Conservation (phyloP, 176 grass and related monocot species). For the Oryza glumipatula region DNA sequence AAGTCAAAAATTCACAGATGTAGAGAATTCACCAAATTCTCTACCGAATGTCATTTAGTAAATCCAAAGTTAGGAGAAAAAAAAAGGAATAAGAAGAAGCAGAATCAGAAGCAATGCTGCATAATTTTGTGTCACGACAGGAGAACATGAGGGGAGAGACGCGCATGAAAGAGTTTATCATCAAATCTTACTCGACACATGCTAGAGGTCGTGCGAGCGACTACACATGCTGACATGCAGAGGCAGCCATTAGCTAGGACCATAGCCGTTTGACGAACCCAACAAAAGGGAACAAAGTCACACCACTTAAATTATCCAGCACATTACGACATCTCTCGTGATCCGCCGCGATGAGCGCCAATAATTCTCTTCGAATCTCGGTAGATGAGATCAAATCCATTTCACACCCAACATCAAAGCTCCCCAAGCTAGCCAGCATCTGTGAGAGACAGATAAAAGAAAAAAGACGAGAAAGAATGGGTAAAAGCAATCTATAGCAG, state of each 20-base stretch:
- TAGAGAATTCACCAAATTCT: too few relatives aligned
- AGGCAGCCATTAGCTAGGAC: neutral
- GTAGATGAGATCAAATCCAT: neutral
- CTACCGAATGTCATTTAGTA: too few relatives aligned
- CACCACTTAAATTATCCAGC: neutral
- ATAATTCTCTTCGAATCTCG: slow-evolving; percentile 9
- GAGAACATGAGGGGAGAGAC: too few relatives aligned
- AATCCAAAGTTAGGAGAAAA: too few relatives aligned
- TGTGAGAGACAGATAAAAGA: slow-evolving; percentile 10
- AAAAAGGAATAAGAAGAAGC: too few relatives aligned
- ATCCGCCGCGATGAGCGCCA: slow-evolving; percentile 29
- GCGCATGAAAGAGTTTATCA: neutral
- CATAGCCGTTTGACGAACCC: neutral
- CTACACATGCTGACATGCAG: neutral
- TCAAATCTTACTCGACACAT: neutral
- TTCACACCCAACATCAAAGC: slow-evolving; percentile 21
- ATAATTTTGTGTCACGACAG: too few relatives aligned
- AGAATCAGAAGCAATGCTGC: neutral
- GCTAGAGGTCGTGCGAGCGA: neutral
- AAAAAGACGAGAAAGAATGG: slow-evolving; percentile 6
- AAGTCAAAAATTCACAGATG: too few relatives aligned
- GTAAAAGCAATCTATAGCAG: slow-evolving; percentile 20
- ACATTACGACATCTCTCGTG: neutral
- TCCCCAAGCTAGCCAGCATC: neutral
- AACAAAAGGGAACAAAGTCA: slow-evolving; percentile 7